A percentile compares a stretch with the other conserved stretches of the same genome.
These are phyloP conservation scores for Penicillium samsonianum DNA, from an alignment of 495 filamentous ascomycete genomes.

Conservation along the genomic window DNA sequence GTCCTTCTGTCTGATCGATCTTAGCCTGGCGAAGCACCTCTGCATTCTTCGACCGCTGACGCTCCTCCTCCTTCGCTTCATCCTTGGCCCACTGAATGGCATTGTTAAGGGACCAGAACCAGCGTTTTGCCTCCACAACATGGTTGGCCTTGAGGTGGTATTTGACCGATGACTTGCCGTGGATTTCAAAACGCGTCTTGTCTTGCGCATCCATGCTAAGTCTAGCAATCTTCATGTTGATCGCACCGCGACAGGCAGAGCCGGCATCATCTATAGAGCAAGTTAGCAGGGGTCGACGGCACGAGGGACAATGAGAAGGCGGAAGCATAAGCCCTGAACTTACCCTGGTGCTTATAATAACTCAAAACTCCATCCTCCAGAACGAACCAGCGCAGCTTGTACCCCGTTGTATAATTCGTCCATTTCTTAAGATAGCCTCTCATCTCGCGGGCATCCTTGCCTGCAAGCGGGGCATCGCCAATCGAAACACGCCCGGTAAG, in stretches of 20 bases:
- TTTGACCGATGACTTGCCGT: slow-evolving; percentile 97
- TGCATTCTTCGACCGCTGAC: slow-evolving; percentile 66
- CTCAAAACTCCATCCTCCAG: slow-evolving; percentile 96
- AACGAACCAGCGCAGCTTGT: slow-evolving; percentile 97
- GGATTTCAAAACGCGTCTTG: slow-evolving; percentile 95
- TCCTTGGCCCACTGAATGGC: slow-evolving; percentile 98
- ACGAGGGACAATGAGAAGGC: not conserved
- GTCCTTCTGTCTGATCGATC: slow-evolving; percentile 56
- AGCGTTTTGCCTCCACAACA: slow-evolving; percentile 58
- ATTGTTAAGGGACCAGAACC: slow-evolving; percentile 99
- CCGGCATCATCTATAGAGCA: slow-evolving; percentile 63
- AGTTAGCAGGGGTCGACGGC: slow-evolving; percentile 7
- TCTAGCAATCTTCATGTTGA: slow-evolving; percentile 96
- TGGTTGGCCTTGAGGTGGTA: slow-evolving; percentile 97
- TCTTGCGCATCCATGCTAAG: slow-evolving; percentile 95
- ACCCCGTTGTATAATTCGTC: slow-evolving; percentile 97
- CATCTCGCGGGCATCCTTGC: slow-evolving; percentile 92
- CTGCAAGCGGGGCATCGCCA: slow-evolving; percentile 64
- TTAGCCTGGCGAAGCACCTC: slow-evolving; percentile 77
- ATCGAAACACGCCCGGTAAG: slow-evolving; percentile 51
- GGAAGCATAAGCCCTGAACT: slow-evolving; percentile 5
- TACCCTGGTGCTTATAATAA: slow-evolving; percentile 97
- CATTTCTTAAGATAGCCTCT: slow-evolving; percentile 98
- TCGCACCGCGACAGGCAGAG: slow-evolving; percentile 84
- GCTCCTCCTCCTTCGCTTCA: slow-evolving; percentile 87